These are phyloP conservation scores for Barbatosphaeria neglecta DNA, from an alignment of 495 filamentous ascomycete species.

Conservation along the genomic window DNA sequence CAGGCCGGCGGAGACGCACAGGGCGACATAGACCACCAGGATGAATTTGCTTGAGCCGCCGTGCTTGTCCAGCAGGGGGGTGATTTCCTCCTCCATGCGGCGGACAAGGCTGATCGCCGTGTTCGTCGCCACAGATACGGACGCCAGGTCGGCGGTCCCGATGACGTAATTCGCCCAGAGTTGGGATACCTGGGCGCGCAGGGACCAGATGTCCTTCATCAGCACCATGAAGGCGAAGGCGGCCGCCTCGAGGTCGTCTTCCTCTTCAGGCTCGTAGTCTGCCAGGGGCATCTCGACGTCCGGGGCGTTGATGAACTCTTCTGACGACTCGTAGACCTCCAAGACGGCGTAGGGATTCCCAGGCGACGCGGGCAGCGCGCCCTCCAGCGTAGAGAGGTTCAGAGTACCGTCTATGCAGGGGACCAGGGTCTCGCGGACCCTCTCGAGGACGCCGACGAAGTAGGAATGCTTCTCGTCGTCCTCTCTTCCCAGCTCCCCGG, in stretches of 20 bases:
- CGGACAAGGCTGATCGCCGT: constrained; percentile 26
- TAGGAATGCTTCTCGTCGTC: constrained; percentile 17
- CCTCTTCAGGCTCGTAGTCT: constrained; percentile 22
- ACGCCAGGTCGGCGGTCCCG: constrained; percentile 15
- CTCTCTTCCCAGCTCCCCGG: constrained; percentile 5
- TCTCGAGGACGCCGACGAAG: constrained; percentile 23
- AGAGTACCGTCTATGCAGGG: constrained; percentile 8
- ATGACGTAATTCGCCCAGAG: constrained; percentile 16
- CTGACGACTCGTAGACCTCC: constrained; percentile 13
- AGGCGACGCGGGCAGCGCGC: neutral
- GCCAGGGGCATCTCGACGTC: constrained; percentile 7
- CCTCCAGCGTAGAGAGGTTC: neutral
- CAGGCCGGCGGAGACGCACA: constrained; percentile 6
- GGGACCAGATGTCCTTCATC: constrained; percentile 12
- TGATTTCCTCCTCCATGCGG: constrained; percentile 19
- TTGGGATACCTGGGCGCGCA: constrained; percentile 5
- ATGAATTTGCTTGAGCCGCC: constrained; percentile 13
- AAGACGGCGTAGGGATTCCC: neutral
- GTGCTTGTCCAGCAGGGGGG: constrained; percentile 10
- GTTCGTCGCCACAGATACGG: constrained; percentile 22
- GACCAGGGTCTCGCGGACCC: constrained; percentile 17
- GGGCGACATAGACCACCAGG: neutral
- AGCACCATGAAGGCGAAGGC: constrained; percentile 10
- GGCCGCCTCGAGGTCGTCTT: constrained; percentile 12
- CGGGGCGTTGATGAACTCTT: constrained; percentile 21